A percentile compares a stretch with the other conserved stretches of the same genome.
Evolutionary conservation across 2,329 filamentous ascomycete species (phyloP).

Genomic region (Acrodontium crateriforme): DNA sequence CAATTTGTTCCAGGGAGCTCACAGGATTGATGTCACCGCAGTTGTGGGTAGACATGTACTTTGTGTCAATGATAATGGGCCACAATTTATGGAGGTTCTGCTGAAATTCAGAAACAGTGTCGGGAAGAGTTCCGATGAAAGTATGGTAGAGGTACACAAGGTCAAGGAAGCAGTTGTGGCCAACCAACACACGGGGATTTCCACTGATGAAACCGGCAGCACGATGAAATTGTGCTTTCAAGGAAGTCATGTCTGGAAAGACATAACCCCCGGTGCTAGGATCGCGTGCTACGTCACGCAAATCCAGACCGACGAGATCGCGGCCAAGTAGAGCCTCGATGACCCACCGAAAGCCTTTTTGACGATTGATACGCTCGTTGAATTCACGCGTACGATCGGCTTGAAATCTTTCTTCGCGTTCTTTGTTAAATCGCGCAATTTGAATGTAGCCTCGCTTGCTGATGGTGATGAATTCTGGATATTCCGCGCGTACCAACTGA

Average conservation of each 20-base stretch:
- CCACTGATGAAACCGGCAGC: conserved; percentile 30
- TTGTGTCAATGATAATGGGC: conserved; percentile 47
- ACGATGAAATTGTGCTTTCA: conserved; percentile 25
- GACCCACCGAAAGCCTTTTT: conserved; percentile 37
- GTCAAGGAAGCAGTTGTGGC: conserved; percentile 53
- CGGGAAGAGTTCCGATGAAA: conserved; percentile 46
- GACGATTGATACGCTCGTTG: conserved; percentile 27
- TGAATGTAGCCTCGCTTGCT: conserved; percentile 30
- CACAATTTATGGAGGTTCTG: conserved; percentile 38
- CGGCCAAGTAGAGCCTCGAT: conserved; percentile 32
- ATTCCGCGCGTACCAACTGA: conserved; percentile 52
- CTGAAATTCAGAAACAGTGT: conserved; percentile 40
- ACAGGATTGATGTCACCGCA: conserved; percentile 38
- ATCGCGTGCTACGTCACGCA: conserved; percentile 23
- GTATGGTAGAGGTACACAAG: conserved; percentile 49
- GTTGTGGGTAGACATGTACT: conserved; percentile 47
- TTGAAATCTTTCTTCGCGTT: conserved; percentile 29
- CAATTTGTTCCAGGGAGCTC: conserved; percentile 35
- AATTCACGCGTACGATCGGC: conserved; percentile 25
- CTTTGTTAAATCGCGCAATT: conserved; percentile 28
- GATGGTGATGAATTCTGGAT: conserved; percentile 31
- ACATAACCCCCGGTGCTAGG: conserved; percentile 21
- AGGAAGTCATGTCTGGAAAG: conserved; percentile 22
- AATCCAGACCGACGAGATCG: conserved; percentile 25
- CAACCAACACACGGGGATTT: conserved; percentile 40